Percentiles rank a stretch among this genome's conserved stretches.
Evolutionary conservation across 352 stramenopile genomes (phyloP).

Genomic region (Phytophthora sp.): DNA sequence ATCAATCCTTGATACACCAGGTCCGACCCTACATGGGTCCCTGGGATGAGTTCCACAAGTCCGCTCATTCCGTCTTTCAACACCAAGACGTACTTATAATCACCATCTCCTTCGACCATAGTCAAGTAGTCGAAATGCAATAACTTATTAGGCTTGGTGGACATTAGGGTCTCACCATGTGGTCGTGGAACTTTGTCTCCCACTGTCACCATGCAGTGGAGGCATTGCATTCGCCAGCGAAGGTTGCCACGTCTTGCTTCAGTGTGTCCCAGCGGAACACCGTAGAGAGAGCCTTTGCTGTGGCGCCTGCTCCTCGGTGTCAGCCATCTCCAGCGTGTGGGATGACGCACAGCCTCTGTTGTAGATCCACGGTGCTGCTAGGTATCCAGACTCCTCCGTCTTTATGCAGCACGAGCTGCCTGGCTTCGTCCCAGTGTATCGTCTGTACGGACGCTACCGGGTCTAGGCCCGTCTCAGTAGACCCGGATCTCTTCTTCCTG

Average conservation of each 20-base stretch:
- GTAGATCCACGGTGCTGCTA: too few relatives aligned
- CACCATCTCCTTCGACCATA: slow-evolving; percentile 13
- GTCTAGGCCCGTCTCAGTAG: too few relatives aligned
- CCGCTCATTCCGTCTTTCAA: slow-evolving; percentile 44
- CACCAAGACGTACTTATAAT: slow-evolving; percentile 32
- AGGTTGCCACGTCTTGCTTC: not conserved
- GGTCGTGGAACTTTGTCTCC: slow-evolving; percentile 9
- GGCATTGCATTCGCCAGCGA: slow-evolving; percentile 15
- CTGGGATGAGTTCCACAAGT: slow-evolving; percentile 3
- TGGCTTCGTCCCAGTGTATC: too few relatives aligned
- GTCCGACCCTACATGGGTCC: not conserved
- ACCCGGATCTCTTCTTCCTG: not conserved
- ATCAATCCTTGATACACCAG: not conserved
- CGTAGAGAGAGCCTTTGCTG: too few relatives aligned
- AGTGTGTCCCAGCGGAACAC: slow-evolving; percentile 28
- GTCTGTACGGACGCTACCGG: too few relatives aligned
- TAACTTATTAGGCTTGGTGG: slow-evolving; percentile 41
- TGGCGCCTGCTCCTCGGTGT: too few relatives aligned
- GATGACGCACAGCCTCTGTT: too few relatives aligned
- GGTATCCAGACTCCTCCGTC: too few relatives aligned
- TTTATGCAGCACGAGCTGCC: too few relatives aligned
- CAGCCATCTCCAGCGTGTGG: too few relatives aligned
- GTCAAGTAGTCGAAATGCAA: slow-evolving; percentile 43
- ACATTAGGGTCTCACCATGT: slow-evolving; percentile 19
- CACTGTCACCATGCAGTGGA: slow-evolving; percentile 20